A percentile compares a stretch with the other conserved stretches of the same genome.
These are phyloP conservation scores for Cladosporium velox DNA, from an alignment of 2,329 filamentous ascomycete genomes.

Conservation along the genomic window DNA sequence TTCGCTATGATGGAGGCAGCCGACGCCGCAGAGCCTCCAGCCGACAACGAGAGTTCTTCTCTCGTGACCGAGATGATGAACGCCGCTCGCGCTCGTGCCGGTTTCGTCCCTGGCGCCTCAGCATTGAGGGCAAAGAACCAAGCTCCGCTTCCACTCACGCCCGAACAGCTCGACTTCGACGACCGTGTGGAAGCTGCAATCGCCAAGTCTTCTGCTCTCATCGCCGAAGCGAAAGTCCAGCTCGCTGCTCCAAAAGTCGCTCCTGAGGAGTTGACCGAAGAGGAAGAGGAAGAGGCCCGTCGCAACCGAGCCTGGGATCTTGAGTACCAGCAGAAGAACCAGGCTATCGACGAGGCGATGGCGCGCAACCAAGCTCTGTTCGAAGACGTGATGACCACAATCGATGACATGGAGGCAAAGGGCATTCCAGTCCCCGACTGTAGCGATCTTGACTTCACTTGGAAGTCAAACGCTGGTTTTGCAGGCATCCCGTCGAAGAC, in stretches of 20 bases:
- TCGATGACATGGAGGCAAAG: conserved; percentile 20
- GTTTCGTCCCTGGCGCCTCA: neutral
- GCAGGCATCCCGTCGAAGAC: neutral
- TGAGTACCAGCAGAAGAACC: conserved; percentile 9
- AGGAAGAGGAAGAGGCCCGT: conserved; percentile 22
- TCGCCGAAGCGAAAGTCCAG: conserved; percentile 21
- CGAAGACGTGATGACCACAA: conserved; percentile 13
- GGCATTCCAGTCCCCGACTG: neutral
- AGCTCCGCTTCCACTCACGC: neutral
- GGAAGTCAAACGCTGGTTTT: conserved; percentile 5
- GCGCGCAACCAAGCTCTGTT: conserved; percentile 17
- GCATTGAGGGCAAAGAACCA: neutral
- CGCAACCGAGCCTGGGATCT: conserved; percentile 20
- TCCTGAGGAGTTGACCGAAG: conserved; percentile 19
- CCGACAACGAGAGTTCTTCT: conserved; percentile 1
- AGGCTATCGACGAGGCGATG: neutral
- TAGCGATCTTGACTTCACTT: neutral
- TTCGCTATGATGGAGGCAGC: neutral
- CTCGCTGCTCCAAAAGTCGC: conserved; percentile 17
- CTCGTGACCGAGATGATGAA: neutral
- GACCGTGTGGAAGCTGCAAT: conserved; percentile 24
- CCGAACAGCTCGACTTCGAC: conserved; percentile 17
- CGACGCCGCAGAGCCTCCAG: neutral
- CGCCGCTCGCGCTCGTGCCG: neutral
- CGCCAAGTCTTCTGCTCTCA: conserved; percentile 20